Evolutionary conservation across 164 flowering plant genomes (phyloP), one percentile per base, ranked within the genome.

Genomic region (Taxillus chinensis): DNA sequence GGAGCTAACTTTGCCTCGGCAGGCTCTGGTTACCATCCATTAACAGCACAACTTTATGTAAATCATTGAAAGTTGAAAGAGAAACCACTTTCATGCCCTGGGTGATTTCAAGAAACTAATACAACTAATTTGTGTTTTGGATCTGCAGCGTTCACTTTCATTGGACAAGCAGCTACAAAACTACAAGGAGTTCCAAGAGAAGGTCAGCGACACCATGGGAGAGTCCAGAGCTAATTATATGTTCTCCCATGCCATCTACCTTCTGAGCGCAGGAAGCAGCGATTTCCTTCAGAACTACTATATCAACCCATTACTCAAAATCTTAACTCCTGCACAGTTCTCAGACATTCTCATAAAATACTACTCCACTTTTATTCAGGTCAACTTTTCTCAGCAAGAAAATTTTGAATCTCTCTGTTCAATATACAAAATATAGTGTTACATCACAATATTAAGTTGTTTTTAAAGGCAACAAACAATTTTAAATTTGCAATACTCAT

Each of bases 1-100:
- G 96, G 99, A 55, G 95, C 69, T 49, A 91, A 91, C 79, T 91
- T 95, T 66, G 99, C 99, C 5, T 89, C 97, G 0, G 96, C 82
- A 65, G 83, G 82, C 67, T 89, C 96, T 65, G 96, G 99, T 39
- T 87, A 76, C 37, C 79, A 71, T 53, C 90, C 84, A 62, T 64
- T 68, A 15, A 95, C 99, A 50, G 82, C 99, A 12, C 68, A 55
- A 49, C 50, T 84, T 66, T 86, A 80, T 73, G 97, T 93, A 83
- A 75, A 61, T 6, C 13, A 6, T 6, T 43, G 46, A 27, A 27
- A 27, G 27, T 6, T 43, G 46, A 27, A 27, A 27, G 27, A 27
- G 27, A 0, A 27, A 27, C 27, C 27, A 27, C 27, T 27, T 27
- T 27, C 27, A 27, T 27, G 27, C 27, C 27, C 27, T 27, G 27